phyloP scores from a whole-genome alignment of 176 grass and related monocot genomes.

The Chrysopogon serrulatus region DNA sequence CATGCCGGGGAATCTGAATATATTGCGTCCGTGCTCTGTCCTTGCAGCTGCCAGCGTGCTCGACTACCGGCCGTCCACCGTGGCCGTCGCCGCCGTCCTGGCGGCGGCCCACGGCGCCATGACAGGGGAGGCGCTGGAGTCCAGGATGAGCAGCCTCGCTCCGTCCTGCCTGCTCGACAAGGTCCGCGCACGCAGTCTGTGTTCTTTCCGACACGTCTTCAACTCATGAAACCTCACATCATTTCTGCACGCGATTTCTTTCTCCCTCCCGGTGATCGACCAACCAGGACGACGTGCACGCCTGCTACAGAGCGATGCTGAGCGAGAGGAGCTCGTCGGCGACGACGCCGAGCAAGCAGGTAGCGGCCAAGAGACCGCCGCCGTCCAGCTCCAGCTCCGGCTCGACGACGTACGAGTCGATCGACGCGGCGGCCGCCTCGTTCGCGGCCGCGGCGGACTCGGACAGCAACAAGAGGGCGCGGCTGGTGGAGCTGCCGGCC shows the following conservation, averaged over 20 bases:
- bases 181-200: neutral
- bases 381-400: neutral
- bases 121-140: slow-evolving; percentile 33
- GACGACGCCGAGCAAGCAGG: neutral
- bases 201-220: neutral
- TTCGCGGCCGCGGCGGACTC: neutral
- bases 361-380: slow-evolving; percentile 7
- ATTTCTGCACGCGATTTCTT: neutral
- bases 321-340: neutral
- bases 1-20: too few species aligned
- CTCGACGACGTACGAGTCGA: neutral
- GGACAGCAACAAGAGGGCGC: slow-evolving; percentile 25
- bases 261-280: neutral
- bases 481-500: slow-evolving; percentile 24
- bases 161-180: slow-evolving; percentile 40
- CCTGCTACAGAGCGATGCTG: slow-evolving; percentile 58
- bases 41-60: slow-evolving; percentile 38
- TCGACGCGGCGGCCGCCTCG: slow-evolving; percentile 7
- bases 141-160: slow-evolving; percentile 29
- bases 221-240: neutral
- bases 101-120: slow-evolving; percentile 33
- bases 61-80: slow-evolving; percentile 48
- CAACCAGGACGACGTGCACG: slow-evolving; percentile 50
- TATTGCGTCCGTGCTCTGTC: neutral
- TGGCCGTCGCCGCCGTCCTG: slow-evolving; percentile 52